A percentile compares a stretch with the other conserved stretches of the same genome.
phyloP scores from a whole-genome alignment of 1,284 basidiomycete genomes.

The Marasmius sp. region DNA sequence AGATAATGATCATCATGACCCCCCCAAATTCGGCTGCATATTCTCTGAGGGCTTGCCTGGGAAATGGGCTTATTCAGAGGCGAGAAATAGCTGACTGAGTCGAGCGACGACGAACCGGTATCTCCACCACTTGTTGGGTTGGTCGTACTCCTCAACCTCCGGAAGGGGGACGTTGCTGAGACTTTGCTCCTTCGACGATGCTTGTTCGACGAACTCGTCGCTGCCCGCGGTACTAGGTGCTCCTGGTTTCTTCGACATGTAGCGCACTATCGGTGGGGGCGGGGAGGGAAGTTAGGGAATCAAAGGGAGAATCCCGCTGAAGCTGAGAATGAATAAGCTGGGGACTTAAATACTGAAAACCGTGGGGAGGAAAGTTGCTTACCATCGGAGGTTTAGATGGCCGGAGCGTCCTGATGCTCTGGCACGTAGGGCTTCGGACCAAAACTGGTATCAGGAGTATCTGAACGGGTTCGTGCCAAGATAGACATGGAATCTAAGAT shows the following conservation, averaged over 20 bases:
- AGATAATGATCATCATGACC: slow-evolving; percentile 58
- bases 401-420: too few relatives aligned
- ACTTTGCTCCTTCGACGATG: not conserved
- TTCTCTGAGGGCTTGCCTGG: slow-evolving; percentile 51
- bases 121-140: slow-evolving; percentile 57
- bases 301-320: too few relatives aligned
- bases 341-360: too few relatives aligned
- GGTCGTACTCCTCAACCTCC: slow-evolving; percentile 11
- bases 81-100: not conserved
- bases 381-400: too few relatives aligned
- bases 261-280: too few relatives aligned
- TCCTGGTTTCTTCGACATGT: not conserved
- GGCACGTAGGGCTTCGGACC: too few relatives aligned
- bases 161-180: not conserved
- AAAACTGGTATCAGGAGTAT: too few relatives aligned
- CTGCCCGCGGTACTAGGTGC: not conserved
- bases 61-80: not conserved
- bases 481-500: too few relatives aligned
- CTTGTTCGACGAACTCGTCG: not conserved
- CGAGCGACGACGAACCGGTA: slow-evolving; percentile 45
- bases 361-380: too few relatives aligned
- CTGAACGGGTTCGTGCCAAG: too few relatives aligned
- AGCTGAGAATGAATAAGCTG: too few relatives aligned
- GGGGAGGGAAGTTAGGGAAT: too few relatives aligned
- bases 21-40: slow-evolving; percentile 69